Percentiles rank a stretch among this genome's conserved stretches.
Conservation (phyloP, 164 flowering plant genomes). For the Piper betle region DNA sequence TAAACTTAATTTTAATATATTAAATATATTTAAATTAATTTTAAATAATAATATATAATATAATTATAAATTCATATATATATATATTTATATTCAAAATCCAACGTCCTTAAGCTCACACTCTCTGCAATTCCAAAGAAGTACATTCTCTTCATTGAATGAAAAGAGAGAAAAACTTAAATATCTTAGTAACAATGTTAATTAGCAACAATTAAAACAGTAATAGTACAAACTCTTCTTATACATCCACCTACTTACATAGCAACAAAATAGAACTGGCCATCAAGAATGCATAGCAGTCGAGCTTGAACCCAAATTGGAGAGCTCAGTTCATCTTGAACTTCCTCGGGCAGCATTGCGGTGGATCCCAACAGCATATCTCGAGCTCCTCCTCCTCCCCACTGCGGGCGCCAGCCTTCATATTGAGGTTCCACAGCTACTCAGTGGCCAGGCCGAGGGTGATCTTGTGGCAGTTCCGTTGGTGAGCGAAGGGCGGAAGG, state of each 20-base stretch:
- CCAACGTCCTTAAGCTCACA: no score
- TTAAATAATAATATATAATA: no score
- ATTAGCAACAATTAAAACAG: no score
- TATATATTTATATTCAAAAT: no score
- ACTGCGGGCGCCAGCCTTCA: slow-evolving; percentile 16
- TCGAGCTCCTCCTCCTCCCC: slow-evolving; percentile 40
- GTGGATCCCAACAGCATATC: slow-evolving; percentile 73
- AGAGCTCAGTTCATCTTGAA: slow-evolving; percentile 91
- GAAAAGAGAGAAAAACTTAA: no score
- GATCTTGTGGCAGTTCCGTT: slow-evolving; percentile 85
- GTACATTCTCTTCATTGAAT: no score
- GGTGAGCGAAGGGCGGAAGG: slow-evolving; percentile 16
- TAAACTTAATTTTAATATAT: no score
- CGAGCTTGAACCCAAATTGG: slow-evolving; percentile 72
- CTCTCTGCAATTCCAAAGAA: no score
- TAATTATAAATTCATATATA: no score
- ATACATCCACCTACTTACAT: slow-evolving; percentile 28
- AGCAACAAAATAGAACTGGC: slow-evolving; percentile 74
- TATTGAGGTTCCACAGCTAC: slow-evolving; percentile 47
- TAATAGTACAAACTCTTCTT: no score
- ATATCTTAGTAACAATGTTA: no score
- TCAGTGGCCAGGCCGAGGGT: slow-evolving; percentile 85
- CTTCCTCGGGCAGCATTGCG: slow-evolving; percentile 73
- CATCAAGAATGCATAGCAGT: slow-evolving; percentile 61
- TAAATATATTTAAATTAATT: no score